Conservation (phyloP, 2,329 filamentous ascomycete genomes). For the Alternaria brassicae region DNA sequence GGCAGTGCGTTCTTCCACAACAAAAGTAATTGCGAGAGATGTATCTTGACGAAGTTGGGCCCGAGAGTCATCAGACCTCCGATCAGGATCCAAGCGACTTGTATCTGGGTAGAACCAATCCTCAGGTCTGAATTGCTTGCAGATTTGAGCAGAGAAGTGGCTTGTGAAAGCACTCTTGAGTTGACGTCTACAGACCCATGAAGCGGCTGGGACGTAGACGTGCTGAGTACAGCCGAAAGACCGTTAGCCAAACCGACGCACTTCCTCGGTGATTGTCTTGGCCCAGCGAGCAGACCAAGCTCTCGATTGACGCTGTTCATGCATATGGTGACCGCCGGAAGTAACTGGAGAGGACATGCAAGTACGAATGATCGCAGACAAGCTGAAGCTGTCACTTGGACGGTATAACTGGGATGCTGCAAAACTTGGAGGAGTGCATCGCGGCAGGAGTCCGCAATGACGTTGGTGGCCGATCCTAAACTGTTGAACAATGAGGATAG, state of each 20-base stretch:
- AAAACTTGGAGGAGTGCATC: slow-evolving; percentile 89
- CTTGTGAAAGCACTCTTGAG: slow-evolving; percentile 87
- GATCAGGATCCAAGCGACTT: slow-evolving; percentile 97
- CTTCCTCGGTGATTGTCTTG: slow-evolving; percentile 78
- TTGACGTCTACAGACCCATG: slow-evolving; percentile 97
- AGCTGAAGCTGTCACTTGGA: slow-evolving; percentile 87
- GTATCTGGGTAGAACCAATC: slow-evolving; percentile 91
- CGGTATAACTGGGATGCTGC: slow-evolving; percentile 94
- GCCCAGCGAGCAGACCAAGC: slow-evolving; percentile 75
- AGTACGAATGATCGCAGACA: slow-evolving; percentile 88
- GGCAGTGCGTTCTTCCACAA: slow-evolving; percentile 98
- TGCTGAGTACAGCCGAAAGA: slow-evolving; percentile 87
- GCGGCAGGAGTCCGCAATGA: slow-evolving; percentile 80
- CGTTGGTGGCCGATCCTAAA: slow-evolving; percentile 81
- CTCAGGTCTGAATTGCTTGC: slow-evolving; percentile 90
- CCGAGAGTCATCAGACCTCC: slow-evolving; percentile 96
- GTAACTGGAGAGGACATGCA: slow-evolving; percentile 88
- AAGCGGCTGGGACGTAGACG: slow-evolving; percentile 83
- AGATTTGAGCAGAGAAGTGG: slow-evolving; percentile 89
- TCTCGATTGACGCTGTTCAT: slow-evolving; percentile 95
- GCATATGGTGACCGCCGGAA: slow-evolving; percentile 91
- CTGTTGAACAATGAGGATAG: slow-evolving; percentile 78
- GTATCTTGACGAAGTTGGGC: slow-evolving; percentile 98
- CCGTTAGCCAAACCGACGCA: slow-evolving; percentile 93
- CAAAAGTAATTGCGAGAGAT: slow-evolving; percentile 89